Conservation (phyloP, 2,329 filamentous ascomycete species). For the Metarhizium guizhouense region DNA sequence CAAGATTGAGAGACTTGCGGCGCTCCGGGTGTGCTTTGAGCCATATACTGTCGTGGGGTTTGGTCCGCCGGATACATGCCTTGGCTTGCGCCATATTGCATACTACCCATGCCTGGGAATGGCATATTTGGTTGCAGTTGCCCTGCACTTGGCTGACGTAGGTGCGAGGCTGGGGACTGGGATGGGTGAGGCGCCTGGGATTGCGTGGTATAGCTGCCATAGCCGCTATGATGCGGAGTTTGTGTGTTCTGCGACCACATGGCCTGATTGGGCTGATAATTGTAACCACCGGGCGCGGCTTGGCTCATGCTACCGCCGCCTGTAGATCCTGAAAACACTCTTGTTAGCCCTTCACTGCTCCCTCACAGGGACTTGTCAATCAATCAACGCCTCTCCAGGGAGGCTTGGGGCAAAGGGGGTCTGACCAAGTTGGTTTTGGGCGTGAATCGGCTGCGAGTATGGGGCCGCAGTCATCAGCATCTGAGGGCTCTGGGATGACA, state of each 20-base stretch:
- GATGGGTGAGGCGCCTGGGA: slow-evolving; percentile 41
- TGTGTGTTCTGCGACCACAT: slow-evolving; percentile 63
- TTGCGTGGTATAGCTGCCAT: slow-evolving; percentile 44
- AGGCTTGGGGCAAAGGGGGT: slow-evolving; percentile 32
- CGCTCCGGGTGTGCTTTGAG: slow-evolving; percentile 44
- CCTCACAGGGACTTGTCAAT: not conserved
- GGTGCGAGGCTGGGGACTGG: slow-evolving; percentile 50
- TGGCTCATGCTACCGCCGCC: slow-evolving; percentile 42
- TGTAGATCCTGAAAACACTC: slow-evolving; percentile 34
- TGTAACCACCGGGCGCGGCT: slow-evolving; percentile 50
- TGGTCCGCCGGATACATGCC: slow-evolving; percentile 54
- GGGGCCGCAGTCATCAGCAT: slow-evolving; percentile 56
- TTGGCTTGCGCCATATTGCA: slow-evolving; percentile 48
- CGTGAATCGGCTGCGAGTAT: slow-evolving; percentile 64
- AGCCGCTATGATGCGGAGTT: slow-evolving; percentile 44
- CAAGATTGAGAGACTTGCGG: slow-evolving; percentile 44
- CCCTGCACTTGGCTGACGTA: slow-evolving; percentile 46
- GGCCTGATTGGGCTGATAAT: slow-evolving; percentile 48
- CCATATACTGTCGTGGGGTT: slow-evolving; percentile 59
- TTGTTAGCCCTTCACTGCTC: not conserved
- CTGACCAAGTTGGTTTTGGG: slow-evolving; percentile 63
- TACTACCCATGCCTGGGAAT: slow-evolving; percentile 53
- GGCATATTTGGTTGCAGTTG: slow-evolving; percentile 52
- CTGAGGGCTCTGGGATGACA: slow-evolving; percentile 55
- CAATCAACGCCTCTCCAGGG: not conserved